Percentiles rank a stretch among this genome's conserved stretches.
phyloP scores from a whole-genome alignment of 768 basidiomycete genomes.

The Suillus ampliporus region DNA sequence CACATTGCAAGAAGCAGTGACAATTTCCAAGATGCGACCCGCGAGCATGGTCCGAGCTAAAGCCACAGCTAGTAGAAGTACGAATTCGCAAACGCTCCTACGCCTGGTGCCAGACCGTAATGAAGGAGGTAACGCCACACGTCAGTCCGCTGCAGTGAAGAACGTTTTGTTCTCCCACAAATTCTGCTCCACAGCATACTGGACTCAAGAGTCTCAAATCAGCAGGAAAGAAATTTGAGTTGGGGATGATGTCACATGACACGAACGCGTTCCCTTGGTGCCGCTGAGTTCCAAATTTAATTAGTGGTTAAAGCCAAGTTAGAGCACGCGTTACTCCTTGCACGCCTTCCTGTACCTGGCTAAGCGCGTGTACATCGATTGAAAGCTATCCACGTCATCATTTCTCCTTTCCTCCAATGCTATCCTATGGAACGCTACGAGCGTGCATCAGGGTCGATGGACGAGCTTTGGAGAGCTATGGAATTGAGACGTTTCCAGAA shows the following conservation, averaged over 20 bases:
- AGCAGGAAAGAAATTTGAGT: no score
- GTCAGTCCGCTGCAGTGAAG: neutral
- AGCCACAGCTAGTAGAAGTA: neutral
- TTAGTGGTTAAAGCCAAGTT: neutral
- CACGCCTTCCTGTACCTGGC: constrained; percentile 6
- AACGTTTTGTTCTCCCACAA: neutral
- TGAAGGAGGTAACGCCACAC: neutral
- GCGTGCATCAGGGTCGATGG: constrained; percentile 17
- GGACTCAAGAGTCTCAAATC: neutral
- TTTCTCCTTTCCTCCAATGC: constrained; percentile 11
- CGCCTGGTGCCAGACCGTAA: neutral
- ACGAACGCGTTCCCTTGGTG: neutral
- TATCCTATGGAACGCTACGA: constrained; percentile 3
- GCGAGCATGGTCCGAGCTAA: neutral
- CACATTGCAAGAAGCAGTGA: neutral
- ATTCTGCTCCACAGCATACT: neutral
- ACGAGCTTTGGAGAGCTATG: constrained; percentile 7
- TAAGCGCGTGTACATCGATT: constrained; percentile 6
- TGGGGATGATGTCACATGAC: neutral
- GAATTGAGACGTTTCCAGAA: constrained; percentile 12
- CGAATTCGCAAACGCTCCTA: neutral
- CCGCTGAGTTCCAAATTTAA: constrained; percentile 5
- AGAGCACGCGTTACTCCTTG: neutral
- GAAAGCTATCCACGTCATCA: neutral
- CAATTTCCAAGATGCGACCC: neutral